Evolutionary conservation across 345 rosid species (phyloP).

Genomic region (Hypericum androsaemum): DNA sequence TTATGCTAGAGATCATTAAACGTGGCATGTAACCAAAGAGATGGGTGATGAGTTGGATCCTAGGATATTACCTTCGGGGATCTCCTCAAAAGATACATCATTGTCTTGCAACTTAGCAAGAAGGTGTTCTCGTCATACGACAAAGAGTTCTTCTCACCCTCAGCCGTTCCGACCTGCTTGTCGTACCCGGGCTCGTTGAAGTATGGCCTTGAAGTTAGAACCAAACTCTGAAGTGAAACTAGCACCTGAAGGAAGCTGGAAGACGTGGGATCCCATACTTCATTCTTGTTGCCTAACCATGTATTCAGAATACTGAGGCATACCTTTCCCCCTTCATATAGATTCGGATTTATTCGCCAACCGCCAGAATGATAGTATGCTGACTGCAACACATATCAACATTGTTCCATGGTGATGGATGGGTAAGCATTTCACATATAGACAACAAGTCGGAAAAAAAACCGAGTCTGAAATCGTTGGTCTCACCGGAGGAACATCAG

Average conservation of each 20-base stretch:
- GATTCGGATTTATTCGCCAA: no score
- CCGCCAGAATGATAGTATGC: constrained; percentile 90
- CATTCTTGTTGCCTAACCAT: constrained; percentile 91
- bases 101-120: constrained; percentile 85
- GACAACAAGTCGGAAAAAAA: no score
- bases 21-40: no score
- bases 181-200: constrained; percentile 98
- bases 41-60: no score
- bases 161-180: constrained; percentile 86
- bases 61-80: constrained; percentile 95
- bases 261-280: no score
- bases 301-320: constrained; percentile 98
- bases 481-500: constrained; percentile 87
- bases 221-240: constrained; percentile 95
- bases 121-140: constrained; percentile 89
- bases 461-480: constrained; percentile 8
- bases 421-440: no score
- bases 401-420: constrained; percentile 3
- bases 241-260: constrained; percentile 97
- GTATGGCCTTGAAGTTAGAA: constrained; percentile 90
- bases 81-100: constrained; percentile 84
- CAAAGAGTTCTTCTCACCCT: constrained; percentile 91
- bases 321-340: constrained; percentile 97
- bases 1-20: no score
- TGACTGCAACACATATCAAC: constrained; percentile 66